Evolutionary conservation across 441 rosid species (phyloP).

Genomic region (Bruguiera hainesii): DNA sequence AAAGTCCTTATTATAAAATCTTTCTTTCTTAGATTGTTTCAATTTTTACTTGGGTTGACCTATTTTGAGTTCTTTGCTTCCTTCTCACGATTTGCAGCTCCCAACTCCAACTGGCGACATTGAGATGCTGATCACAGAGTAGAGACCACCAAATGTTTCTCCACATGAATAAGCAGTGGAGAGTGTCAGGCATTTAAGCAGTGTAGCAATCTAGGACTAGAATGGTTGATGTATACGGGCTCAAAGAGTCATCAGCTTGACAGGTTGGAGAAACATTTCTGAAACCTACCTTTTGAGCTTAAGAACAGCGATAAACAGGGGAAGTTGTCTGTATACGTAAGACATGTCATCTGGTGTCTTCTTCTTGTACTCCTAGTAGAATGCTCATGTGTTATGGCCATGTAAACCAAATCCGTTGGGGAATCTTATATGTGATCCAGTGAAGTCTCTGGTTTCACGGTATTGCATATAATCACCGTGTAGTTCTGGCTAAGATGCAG

Average conservation of each 20-base stretch:
- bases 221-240: slow-evolving; percentile 11
- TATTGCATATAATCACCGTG: too few relatives aligned
- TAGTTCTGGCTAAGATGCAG: too few relatives aligned
- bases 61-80: not conserved
- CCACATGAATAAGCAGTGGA: not conserved
- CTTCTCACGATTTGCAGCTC: slow-evolving; percentile 36
- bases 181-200: not conserved
- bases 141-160: slow-evolving; percentile 21
- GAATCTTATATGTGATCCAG: not conserved
- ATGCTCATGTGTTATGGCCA: not conserved
- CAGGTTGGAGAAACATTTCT: not conserved
- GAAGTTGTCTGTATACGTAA: not conserved
- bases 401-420: not conserved
- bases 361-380: not conserved
- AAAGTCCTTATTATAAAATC: not conserved
- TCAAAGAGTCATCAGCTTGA: slow-evolving; percentile 10
- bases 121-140: slow-evolving; percentile 64
- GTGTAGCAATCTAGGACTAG: not conserved
- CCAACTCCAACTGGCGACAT: slow-evolving; percentile 37
- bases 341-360: not conserved
- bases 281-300: not conserved
- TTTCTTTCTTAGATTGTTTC: not conserved
- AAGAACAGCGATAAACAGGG: not conserved
- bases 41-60: not conserved
- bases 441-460: too few relatives aligned